Evolutionary conservation across 2,329 filamentous ascomycete genomes (phyloP).

Genomic region (Ophiocordyceps camponoti-saundersi): DNA sequence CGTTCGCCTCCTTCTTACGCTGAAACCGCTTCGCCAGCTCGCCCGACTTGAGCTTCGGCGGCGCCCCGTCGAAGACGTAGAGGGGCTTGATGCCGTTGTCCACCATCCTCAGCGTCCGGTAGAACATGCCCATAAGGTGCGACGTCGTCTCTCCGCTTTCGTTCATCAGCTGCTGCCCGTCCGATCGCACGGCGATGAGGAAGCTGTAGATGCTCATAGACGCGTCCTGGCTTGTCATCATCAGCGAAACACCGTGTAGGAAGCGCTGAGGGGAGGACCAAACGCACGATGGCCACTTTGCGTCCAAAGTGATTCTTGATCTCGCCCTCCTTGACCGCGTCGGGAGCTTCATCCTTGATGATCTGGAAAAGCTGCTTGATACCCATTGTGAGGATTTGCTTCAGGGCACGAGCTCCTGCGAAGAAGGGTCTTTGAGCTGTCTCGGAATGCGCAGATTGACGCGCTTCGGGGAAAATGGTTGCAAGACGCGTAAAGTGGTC

Average conservation of each 20-base stretch:
- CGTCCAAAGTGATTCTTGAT: constrained; percentile 98
- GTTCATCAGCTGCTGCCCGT: constrained; percentile 89
- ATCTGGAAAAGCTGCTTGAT: constrained; percentile 63
- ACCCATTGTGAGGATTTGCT: constrained; percentile 27
- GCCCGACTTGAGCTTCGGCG: constrained; percentile 92
- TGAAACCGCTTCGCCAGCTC: constrained; percentile 93
- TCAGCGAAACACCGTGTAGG: background rate
- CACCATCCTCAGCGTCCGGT: constrained; percentile 92
- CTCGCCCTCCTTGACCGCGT: constrained; percentile 87
- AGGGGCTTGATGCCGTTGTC: constrained; percentile 98
- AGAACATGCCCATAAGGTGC: constrained; percentile 98
- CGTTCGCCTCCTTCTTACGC: constrained; percentile 81
- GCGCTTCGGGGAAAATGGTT: background rate
- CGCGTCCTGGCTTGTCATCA: constrained; percentile 15
- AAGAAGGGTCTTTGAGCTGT: too few relatives aligned
- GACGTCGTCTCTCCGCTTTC: constrained; percentile 94
- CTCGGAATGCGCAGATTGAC: too few relatives aligned
- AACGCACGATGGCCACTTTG: constrained; percentile 84
- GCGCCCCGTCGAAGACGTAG: constrained; percentile 94
- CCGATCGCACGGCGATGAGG: constrained; percentile 89
- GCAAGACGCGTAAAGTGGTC: constrained; percentile 4
- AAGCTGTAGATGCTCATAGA: constrained; percentile 99
- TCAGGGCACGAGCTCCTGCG: background rate
- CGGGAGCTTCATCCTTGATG: constrained; percentile 86
- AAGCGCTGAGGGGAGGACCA: background rate